Evolutionary conservation across 2,329 filamentous ascomycete genomes (phyloP).

Genomic region (Westerdykella aurantiaca): DNA sequence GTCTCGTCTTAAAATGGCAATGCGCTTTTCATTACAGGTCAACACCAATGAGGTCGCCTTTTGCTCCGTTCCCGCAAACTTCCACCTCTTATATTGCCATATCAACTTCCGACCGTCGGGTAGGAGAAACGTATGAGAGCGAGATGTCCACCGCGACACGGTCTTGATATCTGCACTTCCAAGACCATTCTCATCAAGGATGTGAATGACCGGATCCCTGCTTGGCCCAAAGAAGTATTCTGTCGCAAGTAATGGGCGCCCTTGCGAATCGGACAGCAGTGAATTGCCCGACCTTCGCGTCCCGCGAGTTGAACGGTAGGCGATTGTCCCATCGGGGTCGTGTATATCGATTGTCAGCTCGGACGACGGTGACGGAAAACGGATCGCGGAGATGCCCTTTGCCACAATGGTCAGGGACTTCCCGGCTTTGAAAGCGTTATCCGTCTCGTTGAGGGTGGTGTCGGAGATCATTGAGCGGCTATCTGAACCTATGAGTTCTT

Average conservation of each 20-base stretch:
- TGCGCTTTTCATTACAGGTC: slow-evolving; percentile 12
- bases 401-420: slow-evolving; percentile 48
- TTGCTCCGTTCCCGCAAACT: slow-evolving; percentile 9
- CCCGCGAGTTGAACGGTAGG: slow-evolving; percentile 50
- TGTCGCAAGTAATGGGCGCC: slow-evolving; percentile 45
- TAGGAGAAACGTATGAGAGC: slow-evolving; percentile 44
- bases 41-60: slow-evolving; percentile 17
- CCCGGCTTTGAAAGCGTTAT: slow-evolving; percentile 39
- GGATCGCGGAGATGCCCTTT: slow-evolving; percentile 40
- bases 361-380: slow-evolving; percentile 39
- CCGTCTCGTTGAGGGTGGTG: slow-evolving; percentile 9
- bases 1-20: slow-evolving; percentile 40
- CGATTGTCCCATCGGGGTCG: slow-evolving; percentile 35
- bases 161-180: slow-evolving; percentile 25
- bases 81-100: slow-evolving; percentile 48
- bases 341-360: slow-evolving; percentile 35
- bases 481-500: slow-evolving; percentile 13
- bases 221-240: slow-evolving; percentile 54
- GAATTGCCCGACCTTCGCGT: slow-evolving; percentile 47
- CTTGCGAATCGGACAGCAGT: slow-evolving; percentile 39
- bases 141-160: slow-evolving; percentile 42
- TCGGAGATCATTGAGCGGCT: slow-evolving; percentile 12
- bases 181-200: slow-evolving; percentile 27
- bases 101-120: slow-evolving; percentile 46
- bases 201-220: slow-evolving; percentile 45